phyloP scores from a whole-genome alignment of 192 early-diverging fungal genomes.

The Coemansia reversa region DNA sequence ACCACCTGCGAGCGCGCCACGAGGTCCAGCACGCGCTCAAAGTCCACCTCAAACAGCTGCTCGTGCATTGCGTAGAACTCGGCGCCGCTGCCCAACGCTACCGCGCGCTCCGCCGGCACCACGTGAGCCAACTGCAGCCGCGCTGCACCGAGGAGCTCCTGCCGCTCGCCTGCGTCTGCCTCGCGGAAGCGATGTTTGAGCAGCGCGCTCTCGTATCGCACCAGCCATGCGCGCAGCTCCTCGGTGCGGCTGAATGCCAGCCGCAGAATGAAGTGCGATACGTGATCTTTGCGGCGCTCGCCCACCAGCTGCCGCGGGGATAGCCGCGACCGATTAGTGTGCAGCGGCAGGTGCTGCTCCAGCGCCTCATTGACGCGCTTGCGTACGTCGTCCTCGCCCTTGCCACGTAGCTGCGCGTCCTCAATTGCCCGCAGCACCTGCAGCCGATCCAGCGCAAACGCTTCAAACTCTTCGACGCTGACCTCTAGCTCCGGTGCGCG shows the following conservation, averaged over 20 bases:
- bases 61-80: conserved; percentile 42
- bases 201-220: conserved; percentile 67
- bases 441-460: conserved; percentile 54
- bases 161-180: conserved; percentile 37
- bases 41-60: conserved; percentile 62
- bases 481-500: conserved; percentile 48
- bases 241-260: conserved; percentile 68
- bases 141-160: conserved; percentile 40
- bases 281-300: conserved; percentile 76
- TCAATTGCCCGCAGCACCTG: conserved; percentile 82
- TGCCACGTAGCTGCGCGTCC: conserved; percentile 72
- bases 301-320: conserved; percentile 47
- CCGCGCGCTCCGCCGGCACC: conserved; percentile 17
- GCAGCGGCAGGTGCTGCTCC: conserved; percentile 63
- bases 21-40: conserved; percentile 65
- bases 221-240: conserved; percentile 72
- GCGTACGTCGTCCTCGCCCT: conserved; percentile 59
- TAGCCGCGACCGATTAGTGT: conserved; percentile 54
- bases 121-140: conserved; percentile 26
- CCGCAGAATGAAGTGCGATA: conserved; percentile 80
- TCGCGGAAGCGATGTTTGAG: conserved; percentile 65
- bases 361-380: conserved; percentile 55
- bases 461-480: conserved; percentile 56
- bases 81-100: conserved; percentile 10
- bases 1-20: conserved; percentile 62